Percentiles rank a stretch among this genome's conserved stretches.
Conservation (phyloP, 495 filamentous ascomycete species). For the Xylaria sp. region DNA sequence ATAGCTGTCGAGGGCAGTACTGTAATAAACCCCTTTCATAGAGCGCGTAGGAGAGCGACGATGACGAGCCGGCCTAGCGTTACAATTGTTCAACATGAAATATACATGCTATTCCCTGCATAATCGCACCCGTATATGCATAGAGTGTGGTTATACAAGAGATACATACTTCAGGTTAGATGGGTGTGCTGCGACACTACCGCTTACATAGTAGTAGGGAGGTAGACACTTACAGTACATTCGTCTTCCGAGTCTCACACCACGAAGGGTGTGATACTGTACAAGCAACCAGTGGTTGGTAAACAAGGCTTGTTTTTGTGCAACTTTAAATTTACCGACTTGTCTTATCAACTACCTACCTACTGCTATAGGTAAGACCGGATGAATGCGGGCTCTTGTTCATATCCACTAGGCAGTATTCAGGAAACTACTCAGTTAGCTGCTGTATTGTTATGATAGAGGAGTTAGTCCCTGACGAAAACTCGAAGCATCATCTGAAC, state of each 20-base stretch:
- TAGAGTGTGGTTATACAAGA: conserved; percentile 7
- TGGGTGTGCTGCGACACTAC: neutral
- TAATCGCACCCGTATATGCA: neutral
- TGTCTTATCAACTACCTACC: neutral
- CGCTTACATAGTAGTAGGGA: too few relatives aligned
- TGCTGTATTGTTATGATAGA: neutral
- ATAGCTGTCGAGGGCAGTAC: conserved; percentile 1
- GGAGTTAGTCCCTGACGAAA: neutral
- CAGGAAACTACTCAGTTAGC: neutral
- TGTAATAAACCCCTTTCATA: neutral
- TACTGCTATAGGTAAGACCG: neutral
- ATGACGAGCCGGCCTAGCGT: conserved; percentile 4
- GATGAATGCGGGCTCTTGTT: neutral
- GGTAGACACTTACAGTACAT: too few relatives aligned
- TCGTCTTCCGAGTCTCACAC: neutral
- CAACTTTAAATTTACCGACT: conserved; percentile 7
- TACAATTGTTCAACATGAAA: neutral
- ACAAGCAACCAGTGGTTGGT: neutral
- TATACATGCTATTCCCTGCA: neutral
- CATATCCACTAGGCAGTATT: neutral
- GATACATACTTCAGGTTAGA: neutral
- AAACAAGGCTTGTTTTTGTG: neutral
- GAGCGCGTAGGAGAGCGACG: neutral
- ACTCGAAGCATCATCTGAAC: neutral
- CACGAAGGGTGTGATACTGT: conserved; percentile 13